phyloP scores from a whole-genome alignment of 805 yeast species.

The Priceomyces haplophilus region DNA sequence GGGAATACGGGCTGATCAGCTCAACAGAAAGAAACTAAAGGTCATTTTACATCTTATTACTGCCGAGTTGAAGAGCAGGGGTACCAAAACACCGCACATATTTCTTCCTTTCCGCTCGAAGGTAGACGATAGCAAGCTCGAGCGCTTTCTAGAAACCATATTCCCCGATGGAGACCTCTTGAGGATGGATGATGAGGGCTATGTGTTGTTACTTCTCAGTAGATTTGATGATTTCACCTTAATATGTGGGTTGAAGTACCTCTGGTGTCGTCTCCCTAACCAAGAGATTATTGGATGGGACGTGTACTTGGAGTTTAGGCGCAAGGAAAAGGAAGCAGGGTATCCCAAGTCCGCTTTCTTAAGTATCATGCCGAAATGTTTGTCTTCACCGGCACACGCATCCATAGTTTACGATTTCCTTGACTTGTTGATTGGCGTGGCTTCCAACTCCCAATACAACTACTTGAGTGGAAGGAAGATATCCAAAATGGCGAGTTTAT shows the following conservation, averaged over 20 bases:
- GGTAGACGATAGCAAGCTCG: constrained; percentile 57
- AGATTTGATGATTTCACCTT: constrained; percentile 63
- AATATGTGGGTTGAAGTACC: constrained; percentile 70
- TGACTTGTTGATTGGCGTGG: constrained; percentile 71
- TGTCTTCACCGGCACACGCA: constrained; percentile 82
- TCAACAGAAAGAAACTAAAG: constrained; percentile 64
- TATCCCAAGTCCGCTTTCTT: constrained; percentile 73
- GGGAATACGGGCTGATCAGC: constrained; percentile 30
- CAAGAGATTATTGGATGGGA: constrained; percentile 85
- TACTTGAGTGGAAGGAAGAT: constrained; percentile 77
- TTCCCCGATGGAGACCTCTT: constrained; percentile 57
- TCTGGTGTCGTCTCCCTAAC: constrained; percentile 84
- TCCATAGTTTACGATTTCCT: constrained; percentile 85
- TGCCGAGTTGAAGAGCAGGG: constrained; percentile 64
- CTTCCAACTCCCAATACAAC: constrained; percentile 76
- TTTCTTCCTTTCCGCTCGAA: constrained; percentile 77
- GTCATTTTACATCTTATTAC: constrained; percentile 69
- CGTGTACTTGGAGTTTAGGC: constrained; percentile 66
- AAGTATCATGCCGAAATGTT: constrained; percentile 79
- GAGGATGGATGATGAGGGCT: constrained; percentile 28
- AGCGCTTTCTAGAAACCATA: constrained; percentile 52
- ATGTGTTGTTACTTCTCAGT: constrained; percentile 42
- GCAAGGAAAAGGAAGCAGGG: constrained; percentile 59
- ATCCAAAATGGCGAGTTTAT: constrained; percentile 76
- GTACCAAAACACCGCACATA: constrained; percentile 68